Conservation (phyloP, 176 grass and related monocot species). For the Panicum miliaceum region DNA sequence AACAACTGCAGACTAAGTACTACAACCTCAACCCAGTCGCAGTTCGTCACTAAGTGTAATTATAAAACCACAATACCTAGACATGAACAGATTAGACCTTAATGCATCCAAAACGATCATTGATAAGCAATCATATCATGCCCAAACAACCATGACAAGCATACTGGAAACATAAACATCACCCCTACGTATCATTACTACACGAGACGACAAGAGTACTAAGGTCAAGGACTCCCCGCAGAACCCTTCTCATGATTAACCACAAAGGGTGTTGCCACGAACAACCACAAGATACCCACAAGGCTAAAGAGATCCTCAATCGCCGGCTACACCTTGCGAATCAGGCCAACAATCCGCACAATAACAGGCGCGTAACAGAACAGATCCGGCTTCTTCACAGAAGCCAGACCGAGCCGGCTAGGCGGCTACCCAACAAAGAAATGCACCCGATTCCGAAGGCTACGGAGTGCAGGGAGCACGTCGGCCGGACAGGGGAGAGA, state of each 20-base stretch:
- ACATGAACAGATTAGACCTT: neutral
- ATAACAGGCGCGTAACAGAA: neutral
- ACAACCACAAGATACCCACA: neutral
- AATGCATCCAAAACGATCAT: neutral
- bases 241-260: neutral
- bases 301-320: neutral
- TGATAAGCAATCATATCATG: neutral
- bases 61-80: neutral
- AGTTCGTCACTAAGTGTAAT: neutral
- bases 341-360: neutral
- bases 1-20: neutral
- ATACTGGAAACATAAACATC: neutral
- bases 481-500: neutral
- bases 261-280: neutral
- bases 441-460: neutral
- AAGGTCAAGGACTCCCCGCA: neutral
- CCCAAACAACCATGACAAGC: neutral
- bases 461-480: neutral
- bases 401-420: neutral
- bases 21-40: neutral
- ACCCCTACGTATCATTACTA: neutral
- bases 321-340: neutral
- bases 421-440: neutral
- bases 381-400: slow-evolving; percentile 1
- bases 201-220: neutral